phyloP scores from a whole-genome alignment of 2,329 filamentous ascomycete genomes.

The Podosphaera aphanis region DNA sequence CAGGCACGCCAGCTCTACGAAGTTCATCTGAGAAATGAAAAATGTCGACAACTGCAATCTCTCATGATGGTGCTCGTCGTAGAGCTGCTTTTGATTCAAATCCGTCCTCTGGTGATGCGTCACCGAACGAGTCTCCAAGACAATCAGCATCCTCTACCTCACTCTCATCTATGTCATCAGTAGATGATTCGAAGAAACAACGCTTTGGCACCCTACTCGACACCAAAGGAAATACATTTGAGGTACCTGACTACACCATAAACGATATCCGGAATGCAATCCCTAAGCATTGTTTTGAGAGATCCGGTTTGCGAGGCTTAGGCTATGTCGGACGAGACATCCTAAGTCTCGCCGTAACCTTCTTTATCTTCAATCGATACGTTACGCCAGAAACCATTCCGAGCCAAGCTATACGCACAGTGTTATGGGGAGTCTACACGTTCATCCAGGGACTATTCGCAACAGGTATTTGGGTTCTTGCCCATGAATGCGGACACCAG shows the following conservation, averaged over 20 bases:
- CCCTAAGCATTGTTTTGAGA: constrained; percentile 88
- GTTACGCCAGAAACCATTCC: constrained; percentile 69
- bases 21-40: not conserved
- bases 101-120: constrained; percentile 32
- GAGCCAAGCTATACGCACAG: constrained; percentile 39
- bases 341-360: constrained; percentile 46
- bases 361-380: constrained; percentile 73
- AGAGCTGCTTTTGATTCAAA: constrained; percentile 15
- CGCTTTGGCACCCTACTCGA: constrained; percentile 51
- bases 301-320: constrained; percentile 53
- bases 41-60: constrained; percentile 16
- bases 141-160: constrained; percentile 64
- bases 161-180: constrained; percentile 64
- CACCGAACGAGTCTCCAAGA: constrained; percentile 35
- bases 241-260: constrained; percentile 86
- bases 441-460: constrained; percentile 77
- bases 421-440: constrained; percentile 38
- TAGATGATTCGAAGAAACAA: constrained; percentile 23
- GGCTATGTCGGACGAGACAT: constrained; percentile 71
- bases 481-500: constrained; percentile 94
- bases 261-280: constrained; percentile 95
- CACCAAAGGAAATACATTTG: constrained; percentile 86
- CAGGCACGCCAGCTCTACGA: too few species aligned
- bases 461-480: constrained; percentile 87
- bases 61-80: constrained; percentile 8